Conservation (phyloP, 192 early-diverging fungal genomes). For the Rhizophagus prolifer region DNA sequence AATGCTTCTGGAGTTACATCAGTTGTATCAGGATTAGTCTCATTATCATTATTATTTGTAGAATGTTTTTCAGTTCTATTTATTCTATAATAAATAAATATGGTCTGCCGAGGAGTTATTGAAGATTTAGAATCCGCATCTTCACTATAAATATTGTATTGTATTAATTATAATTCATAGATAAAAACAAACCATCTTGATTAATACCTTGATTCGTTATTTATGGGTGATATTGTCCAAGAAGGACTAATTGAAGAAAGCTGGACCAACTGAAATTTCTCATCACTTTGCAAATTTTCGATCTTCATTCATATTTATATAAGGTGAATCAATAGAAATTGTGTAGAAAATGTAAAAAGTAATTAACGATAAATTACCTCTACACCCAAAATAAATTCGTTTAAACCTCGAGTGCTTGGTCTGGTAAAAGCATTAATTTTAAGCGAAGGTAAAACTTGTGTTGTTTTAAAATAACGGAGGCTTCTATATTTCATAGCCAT, state of each 20-base stretch:
- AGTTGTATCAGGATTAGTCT: slow-evolving; percentile 7
- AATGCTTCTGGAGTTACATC: slow-evolving; percentile 48
- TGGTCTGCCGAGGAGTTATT: slow-evolving; percentile 55
- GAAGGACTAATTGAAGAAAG: slow-evolving; percentile 68
- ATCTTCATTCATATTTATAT: slow-evolving; percentile 50
- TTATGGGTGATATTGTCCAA: slow-evolving; percentile 66
- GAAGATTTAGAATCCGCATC: slow-evolving; percentile 42
- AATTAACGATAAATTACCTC: slow-evolving; percentile 59
- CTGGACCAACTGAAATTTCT: slow-evolving; percentile 65
- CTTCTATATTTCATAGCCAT: slow-evolving; percentile 63
- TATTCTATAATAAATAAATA: slow-evolving; percentile 57
- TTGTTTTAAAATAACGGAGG: slow-evolving; percentile 55
- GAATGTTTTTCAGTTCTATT: slow-evolving; percentile 20
- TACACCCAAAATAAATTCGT: slow-evolving; percentile 89
- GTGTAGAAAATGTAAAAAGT: slow-evolving; percentile 11
- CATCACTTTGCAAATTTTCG: slow-evolving; percentile 68
- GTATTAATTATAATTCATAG: neutral
- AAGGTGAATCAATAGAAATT: slow-evolving; percentile 39
- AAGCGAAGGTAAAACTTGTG: slow-evolving; percentile 81
- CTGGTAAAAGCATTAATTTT: slow-evolving; percentile 94
- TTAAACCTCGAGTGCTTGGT: slow-evolving; percentile 68
- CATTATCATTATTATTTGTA: neutral
- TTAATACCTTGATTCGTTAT: slow-evolving; percentile 38
- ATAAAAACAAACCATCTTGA: neutral
- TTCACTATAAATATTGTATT: neutral